Conservation (phyloP, 1,139 yeast genomes). For the Hansenula sp. region DNA sequence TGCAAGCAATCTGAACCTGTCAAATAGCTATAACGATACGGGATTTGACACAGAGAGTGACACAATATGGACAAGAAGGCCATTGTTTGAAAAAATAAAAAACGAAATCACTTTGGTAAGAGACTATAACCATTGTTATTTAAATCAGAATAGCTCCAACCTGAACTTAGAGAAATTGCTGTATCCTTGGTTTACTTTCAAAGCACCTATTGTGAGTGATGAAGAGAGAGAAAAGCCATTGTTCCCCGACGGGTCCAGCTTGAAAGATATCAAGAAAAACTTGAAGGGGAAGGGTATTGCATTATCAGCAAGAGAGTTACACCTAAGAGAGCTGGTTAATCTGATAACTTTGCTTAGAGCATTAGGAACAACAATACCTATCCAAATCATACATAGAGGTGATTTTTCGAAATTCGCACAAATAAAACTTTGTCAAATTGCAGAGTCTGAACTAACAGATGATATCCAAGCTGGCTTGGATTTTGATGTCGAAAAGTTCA, state of each 20-base stretch:
- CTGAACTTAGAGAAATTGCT: constrained; percentile 3
- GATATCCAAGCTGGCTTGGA: constrained; percentile 2
- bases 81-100: background rate
- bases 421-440: constrained; percentile 21
- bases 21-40: background rate
- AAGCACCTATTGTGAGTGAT: constrained; percentile 4
- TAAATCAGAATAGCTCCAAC: background rate
- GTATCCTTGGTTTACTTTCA: constrained; percentile 10
- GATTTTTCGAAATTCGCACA: constrained; percentile 26
- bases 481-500: constrained; percentile 30
- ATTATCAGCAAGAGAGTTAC: constrained; percentile 32
- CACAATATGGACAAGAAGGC: background rate
- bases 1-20: background rate
- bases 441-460: background rate
- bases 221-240: background rate
- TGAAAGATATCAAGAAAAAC: constrained; percentile 25
- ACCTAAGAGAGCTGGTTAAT: constrained; percentile 32
- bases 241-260: constrained; percentile 22
- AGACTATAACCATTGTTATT: constrained; percentile 1
- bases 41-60: background rate
- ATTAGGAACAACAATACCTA: constrained; percentile 32
- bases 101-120: background rate
- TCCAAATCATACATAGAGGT: constrained; percentile 34
- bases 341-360: constrained; percentile 35
- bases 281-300: constrained; percentile 38